Evolutionary conservation across 768 basidiomycete species (phyloP), one percentile per base, ranked within the genome.

Genomic region (Lyophyllum shimeji): DNA sequence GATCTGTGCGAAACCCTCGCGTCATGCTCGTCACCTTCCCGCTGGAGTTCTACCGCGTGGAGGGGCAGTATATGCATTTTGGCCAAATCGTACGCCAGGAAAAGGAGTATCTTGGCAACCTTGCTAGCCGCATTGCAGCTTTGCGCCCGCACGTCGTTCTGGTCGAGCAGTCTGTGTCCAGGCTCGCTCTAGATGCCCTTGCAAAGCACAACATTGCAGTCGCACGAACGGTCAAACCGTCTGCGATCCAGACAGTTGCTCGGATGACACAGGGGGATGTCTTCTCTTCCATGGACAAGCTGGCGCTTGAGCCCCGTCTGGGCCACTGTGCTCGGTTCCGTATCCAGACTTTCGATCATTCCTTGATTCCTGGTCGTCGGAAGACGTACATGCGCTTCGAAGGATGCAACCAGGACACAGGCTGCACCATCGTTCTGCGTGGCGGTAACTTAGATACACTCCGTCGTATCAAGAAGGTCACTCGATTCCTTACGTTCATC

Each of bases 351-450:
- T 98, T 90, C 68, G 96, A 98, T 60, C 95, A 99, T 70, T 81
- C 84, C 12, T 78, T 95, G 39, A 99, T 98, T 40, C 94, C 95
- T n/a, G 95, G 94, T 18, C 82, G 82, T 17, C 81, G 97, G 53
- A 99, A 99, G 76, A 93, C 96, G 0, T 90, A 93, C 66, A 95
- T 99, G 93, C 88, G 97, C 1, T 98, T 99, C 65, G 97, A 99
- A 71, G 96, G 96, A 1, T 97, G 95, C 65, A 89, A 83, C 66
- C 82, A 83, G 48, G 93, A 97, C 59, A 89, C 93, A 82, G 95
- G 95, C 0, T 98, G 95, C 61, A 98, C 97, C 1, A 88, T 99
- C 61, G 80, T 98, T 37, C 71, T 99, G 45, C 83, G 97, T 42
- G 97, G 97, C 9, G 95, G 84, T 3, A 83, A 95, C 65, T 79